Base-by-base conservation (phyloP, 2,329 filamentous ascomycete genomes). In the Penicillium sp. region DNA sequence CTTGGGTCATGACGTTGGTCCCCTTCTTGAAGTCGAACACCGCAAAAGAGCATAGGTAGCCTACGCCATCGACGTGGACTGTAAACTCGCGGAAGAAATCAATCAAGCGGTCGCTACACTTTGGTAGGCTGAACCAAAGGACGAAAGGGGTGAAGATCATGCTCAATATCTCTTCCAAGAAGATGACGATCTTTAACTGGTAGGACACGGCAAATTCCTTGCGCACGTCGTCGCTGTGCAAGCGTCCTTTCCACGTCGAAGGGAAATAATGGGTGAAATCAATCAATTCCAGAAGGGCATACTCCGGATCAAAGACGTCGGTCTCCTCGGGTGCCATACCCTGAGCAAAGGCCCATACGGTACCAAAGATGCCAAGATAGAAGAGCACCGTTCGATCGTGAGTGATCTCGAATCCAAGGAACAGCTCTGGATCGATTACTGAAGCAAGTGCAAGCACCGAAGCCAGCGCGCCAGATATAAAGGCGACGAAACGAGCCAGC, bases 11-110 rank as follows among this genome's bases (percentile, higher is more conserved):
- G 64, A 82, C 83, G 50, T 85, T 83, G 22, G 88, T 82, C 24
- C 88, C 90, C 73, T 92, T 94, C 75, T 96, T 93, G 78, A 98
- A 98, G 63, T 97, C 91, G 69, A 99, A 99, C 37, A 96, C 92
- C 3, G 95, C 95, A 77, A 97, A 98, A 1, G 94, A 97, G 76
- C 95, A 99, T 11, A 98, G 92, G 65, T 97, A 94, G 22, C 95
- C 95, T 37, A 99, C 84, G 0, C 95, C 95, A 70, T 99, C 95
- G 16, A 99, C 94, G 67, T 99, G 93, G 22, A 99, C 88, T 0
- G 95, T 98, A 67, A 98, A 97, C 73, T 99, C 95, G 40, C 95
- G 88, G 80, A 99, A 98, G 77, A 99, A 99, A 77, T 99, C 95
- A 59, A 98, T 89, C 63, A 99, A 89, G 59, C 93, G 91, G 66